Evolutionary conservation across 148 eudicot genomes (phyloP), one percentile per base, ranked within the genome.

Genomic region (Camellia granthamiana): DNA sequence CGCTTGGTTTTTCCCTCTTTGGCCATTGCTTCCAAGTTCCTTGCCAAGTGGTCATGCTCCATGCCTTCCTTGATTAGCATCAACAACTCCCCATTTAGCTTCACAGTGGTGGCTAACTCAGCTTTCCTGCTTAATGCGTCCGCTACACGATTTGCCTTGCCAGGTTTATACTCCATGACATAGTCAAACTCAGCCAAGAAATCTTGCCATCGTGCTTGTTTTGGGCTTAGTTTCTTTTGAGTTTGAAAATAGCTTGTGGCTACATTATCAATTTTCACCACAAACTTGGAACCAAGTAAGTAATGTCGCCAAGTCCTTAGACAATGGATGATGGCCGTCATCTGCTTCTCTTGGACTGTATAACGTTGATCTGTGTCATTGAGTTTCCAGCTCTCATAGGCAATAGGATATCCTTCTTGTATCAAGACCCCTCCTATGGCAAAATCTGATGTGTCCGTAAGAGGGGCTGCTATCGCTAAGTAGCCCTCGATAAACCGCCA

Each of bases 381-480:
- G 1, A 79, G 42, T 60, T 79, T 79, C 11, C 7, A 2, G 0
- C 60, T 44, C 59, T 59, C 69, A 52, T 69, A 79, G 14, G 81
- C 66, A 4, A 79, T 55, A 0, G 41, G 67, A 8, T 79, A 55
- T 8, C 72, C 30, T 2, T 69, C 23, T 43, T 79, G 81, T 63
- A 56, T 69, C 14, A 79, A 11, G 30, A 79, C 76, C 9, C 65
- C 75, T 38, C 75, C 41, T 42, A 79, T 56, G n/a, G 55, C 66
- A 71, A 42, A 71, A 15, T 61, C 41, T 7, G 69, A 76, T 0
- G 55, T 58, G n/a, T 60, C 13, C 12, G 59, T 63, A 58, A 77
- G n/a, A 10, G 79, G 72, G 2, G 38, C 79, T n/a, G 43, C 67
- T 3, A 0, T 56, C 21, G 13, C 65, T 2, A 60, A 72, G 14